Evolutionary conservation across 1,139 yeast genomes (phyloP), one percentile per base, ranked within the genome.

Genomic region (Yamadazyma siamensis): DNA sequence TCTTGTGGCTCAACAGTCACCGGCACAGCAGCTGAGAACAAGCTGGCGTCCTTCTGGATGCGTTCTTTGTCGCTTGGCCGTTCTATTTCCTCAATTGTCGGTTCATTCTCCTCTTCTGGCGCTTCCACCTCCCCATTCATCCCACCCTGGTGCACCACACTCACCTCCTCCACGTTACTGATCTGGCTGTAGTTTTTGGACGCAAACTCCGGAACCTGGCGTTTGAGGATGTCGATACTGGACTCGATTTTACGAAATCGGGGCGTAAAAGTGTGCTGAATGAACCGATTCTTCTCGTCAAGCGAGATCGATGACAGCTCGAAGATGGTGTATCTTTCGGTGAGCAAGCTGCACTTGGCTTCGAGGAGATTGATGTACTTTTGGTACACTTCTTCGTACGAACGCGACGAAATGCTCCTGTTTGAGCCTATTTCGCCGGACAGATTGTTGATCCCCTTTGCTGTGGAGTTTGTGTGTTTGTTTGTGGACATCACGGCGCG

Each of bases 291-390:
- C 34, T 63, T 63, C 9, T 54, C 57, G 34, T 61, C 67, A 6
- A 56, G 39, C 3, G 68, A 59, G 9, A 61, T 50, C n/a, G 63
- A 53, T 1, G 66, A 54, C 4, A 66, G 60, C 36, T 61, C 66
- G 31, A 51, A 59, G 5, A 52, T 49, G 5, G 44, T 32, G 28
- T 57, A 52, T 32, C 61, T 35, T 34, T 59, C 52, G 15, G 54
- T 46, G 5, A 61, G 47, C 12, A 61, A 40, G 24, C 47, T 41
- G 25, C 53, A 53, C 25, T 56, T 58, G 10, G 25, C 20, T 10
- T 35, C 38, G 12, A 41, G 29, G 10, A 27, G 29, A 19, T 40
- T 35, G 29, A 44, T 43, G 23, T 40, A 39, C 21, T 41, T 38
- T 16, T 25, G 33, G 27, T 36, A 38, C 14, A 35, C n/a, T n/a